Percentiles rank a stretch among this genome's conserved stretches.
Evolutionary conservation across 2,329 filamentous ascomycete genomes (phyloP).

Genomic region (Cryphonectria parasitica): DNA sequence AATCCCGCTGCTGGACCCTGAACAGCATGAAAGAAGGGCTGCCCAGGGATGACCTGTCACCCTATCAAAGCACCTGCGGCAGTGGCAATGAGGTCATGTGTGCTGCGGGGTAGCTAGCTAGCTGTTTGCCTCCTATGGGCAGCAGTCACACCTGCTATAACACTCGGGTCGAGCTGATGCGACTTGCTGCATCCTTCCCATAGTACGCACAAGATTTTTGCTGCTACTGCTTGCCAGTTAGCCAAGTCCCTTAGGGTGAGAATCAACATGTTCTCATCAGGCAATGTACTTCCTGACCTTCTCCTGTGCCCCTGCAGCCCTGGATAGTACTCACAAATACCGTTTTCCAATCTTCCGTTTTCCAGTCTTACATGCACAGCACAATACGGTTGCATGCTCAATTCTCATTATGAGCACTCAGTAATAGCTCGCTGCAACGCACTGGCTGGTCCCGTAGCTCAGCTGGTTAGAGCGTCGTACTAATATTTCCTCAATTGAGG

Average conservation of each 20-base stretch:
- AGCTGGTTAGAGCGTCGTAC: conserved; percentile 24
- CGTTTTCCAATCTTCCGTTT: no score
- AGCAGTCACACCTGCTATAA: no score
- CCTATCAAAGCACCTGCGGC: not conserved
- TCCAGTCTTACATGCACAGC: no score
- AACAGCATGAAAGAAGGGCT: not conserved
- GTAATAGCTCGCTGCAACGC: not conserved
- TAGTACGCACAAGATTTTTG: not conserved
- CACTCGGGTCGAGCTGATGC: no score
- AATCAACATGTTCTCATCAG: not conserved
- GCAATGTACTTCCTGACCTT: no score
- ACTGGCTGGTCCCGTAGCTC: conserved; percentile 19
- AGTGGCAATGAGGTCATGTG: not conserved
- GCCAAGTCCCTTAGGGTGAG: not conserved
- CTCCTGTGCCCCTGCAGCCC: no score
- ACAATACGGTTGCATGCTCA: no score
- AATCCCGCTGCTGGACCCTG: not conserved
- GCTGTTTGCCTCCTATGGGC: not conserved
- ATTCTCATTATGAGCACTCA: not conserved
- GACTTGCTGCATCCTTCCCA: no score
- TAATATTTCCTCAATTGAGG: conserved; percentile 13
- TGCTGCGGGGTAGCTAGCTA: conserved; percentile 8
- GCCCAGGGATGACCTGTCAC: not conserved
- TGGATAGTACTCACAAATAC: not conserved
- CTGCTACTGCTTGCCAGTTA: not conserved